Conservation (phyloP, 352 stramenopile species). For the Phytopythium ostracodes region DNA sequence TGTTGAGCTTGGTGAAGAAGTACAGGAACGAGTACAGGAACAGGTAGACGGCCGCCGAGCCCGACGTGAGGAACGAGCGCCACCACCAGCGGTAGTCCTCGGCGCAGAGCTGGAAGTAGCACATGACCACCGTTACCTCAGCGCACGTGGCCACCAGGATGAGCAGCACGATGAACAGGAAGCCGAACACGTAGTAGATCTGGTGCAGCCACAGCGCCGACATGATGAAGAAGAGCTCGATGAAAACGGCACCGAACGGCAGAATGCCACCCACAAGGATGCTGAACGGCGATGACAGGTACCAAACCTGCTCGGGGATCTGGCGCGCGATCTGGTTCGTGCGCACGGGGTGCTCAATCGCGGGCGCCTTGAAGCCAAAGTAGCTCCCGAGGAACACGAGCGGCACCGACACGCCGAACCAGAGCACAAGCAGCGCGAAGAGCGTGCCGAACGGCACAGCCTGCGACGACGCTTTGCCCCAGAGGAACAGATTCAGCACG, state of each 20-base stretch:
- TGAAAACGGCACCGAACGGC: constrained; percentile 99
- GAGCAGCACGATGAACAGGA: constrained; percentile 97
- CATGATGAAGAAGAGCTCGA: constrained; percentile 99
- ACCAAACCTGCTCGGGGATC: constrained; percentile 95
- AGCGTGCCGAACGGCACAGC: constrained; percentile 96
- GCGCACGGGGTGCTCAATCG: constrained; percentile 85
- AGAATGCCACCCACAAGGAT: constrained; percentile 97
- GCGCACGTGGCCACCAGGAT: constrained; percentile 98
- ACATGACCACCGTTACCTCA: constrained; percentile 99
- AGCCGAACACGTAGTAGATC: constrained; percentile 99
- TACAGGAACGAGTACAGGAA: constrained; percentile 99
- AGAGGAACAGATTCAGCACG: constrained; percentile 95
- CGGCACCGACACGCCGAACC: constrained; percentile 97
- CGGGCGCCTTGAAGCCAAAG: constrained; percentile 92
- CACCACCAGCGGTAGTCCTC: constrained; percentile 99
- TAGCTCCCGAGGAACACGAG: constrained; percentile 98
- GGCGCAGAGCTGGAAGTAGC: constrained; percentile 99
- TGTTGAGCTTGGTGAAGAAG: constrained; percentile 97
- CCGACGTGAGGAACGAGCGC: constrained; percentile 95
- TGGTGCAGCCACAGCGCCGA: constrained; percentile 98
- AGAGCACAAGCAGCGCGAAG: constrained; percentile 96
- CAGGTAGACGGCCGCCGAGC: constrained; percentile 95
- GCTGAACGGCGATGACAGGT: constrained; percentile 92
- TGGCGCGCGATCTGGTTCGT: constrained; percentile 91
- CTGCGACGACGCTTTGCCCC: constrained; percentile 80